Evolutionary conservation across 257 asterid genomes (phyloP), one percentile per base, ranked within the genome.

Genomic region (Jasminum sambac): DNA sequence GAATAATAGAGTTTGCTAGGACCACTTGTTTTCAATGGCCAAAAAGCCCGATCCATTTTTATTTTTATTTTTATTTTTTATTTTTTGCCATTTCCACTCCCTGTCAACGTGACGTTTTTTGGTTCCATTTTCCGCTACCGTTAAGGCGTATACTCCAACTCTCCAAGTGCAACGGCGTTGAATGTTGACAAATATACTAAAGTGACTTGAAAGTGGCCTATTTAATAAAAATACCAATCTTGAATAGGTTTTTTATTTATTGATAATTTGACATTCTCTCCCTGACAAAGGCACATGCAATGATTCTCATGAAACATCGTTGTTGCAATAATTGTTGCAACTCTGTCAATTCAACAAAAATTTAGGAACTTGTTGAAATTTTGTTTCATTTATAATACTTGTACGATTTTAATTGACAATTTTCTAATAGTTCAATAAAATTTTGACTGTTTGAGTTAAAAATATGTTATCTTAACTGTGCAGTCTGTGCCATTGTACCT

Each of bases 401-500:
- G 36, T 30, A 30, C 36, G 4, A 30, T 4, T 30, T 30, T 30
- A 30, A 30, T 30, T 4, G 36, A 30, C 4, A 30, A 30, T 30
- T 30, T 30, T 30, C 36, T 48, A n/a, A 14, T 48, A 48, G 21
- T 5, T 50, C 12, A 19, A 19, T 21, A 7, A 55, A 55, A 6
- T 55, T 23, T 2, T 8, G 30, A 21, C 8, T 19, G 23, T 55
- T 55, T 55, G 21, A 14, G 21, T 34, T 55, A 55, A 55, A 50
- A 52, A 11, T 66, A 16, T 10, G 65, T 69, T 69, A 59, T 25
- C 64, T 12, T 40, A 12, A 16, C 19, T 41, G 9, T 68, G 57
- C 83, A 84, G 89, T 73, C 87, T 1, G 89, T 84, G 36, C 89
- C 89, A 11, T 82, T 84, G 2, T 84, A 84, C 74, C 81, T 84